Percentiles rank a stretch among this genome's conserved stretches.
Conservation (phyloP, 1,139 yeast genomes). For the Candida tropicalis region DNA sequence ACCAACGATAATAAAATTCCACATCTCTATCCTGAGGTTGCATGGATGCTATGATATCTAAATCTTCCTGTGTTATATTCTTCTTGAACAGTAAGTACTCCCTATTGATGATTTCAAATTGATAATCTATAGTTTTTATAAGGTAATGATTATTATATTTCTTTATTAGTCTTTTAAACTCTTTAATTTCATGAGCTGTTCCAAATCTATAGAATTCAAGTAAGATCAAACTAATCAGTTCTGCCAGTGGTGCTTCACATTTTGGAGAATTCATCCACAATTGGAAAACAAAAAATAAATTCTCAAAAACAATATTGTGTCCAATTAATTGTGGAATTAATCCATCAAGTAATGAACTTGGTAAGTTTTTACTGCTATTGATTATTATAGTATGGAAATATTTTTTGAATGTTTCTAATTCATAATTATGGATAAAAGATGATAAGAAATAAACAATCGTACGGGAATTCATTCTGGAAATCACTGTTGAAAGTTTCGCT, state of each 20-base stretch:
- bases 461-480: constrained; percentile 22
- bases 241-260: constrained; percentile 28
- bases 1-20: constrained; percentile 18
- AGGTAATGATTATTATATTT: constrained; percentile 25
- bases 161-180: constrained; percentile 25
- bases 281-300: constrained; percentile 26
- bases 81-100: constrained; percentile 30
- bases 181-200: constrained; percentile 27
- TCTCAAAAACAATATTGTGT: constrained; percentile 37
- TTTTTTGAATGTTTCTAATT: constrained; percentile 32
- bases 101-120: constrained; percentile 29
- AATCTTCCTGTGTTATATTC: constrained; percentile 27
- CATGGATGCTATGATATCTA: constrained; percentile 15
- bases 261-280: constrained; percentile 32
- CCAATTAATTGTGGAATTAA: constrained; percentile 28
- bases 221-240: constrained; percentile 29
- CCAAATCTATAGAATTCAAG: constrained; percentile 36
- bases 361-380: constrained; percentile 19
- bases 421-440: constrained; percentile 35
- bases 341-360: constrained; percentile 30
- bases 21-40: constrained; percentile 10
- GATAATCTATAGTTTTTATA: constrained; percentile 27
- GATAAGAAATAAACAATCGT: constrained; percentile 34
- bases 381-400: constrained; percentile 20
- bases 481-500: constrained; percentile 23